phyloP scores from a whole-genome alignment of 495 filamentous ascomycete species.

The Tetracladium marchalianum region DNA sequence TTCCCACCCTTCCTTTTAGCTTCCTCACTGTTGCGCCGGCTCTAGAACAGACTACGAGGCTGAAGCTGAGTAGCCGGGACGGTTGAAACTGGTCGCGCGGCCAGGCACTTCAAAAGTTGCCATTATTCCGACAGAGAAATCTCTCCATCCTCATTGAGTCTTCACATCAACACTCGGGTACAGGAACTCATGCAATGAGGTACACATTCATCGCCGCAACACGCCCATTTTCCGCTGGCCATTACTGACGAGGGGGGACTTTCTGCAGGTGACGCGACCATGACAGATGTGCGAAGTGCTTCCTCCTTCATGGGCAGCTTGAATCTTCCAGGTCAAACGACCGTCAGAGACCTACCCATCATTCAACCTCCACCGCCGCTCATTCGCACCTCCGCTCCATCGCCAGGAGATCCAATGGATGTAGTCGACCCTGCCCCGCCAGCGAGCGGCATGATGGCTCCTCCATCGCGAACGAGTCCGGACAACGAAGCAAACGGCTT shows the following conservation, averaged over 20 bases:
- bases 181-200: slow-evolving; percentile 16
- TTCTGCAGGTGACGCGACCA: slow-evolving; percentile 15
- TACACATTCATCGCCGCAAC: slow-evolving; percentile 3
- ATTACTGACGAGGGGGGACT: neutral
- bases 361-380: slow-evolving; percentile 11
- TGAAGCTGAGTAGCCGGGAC: too few relatives aligned
- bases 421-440: slow-evolving; percentile 11
- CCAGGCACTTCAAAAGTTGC: too few relatives aligned
- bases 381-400: slow-evolving; percentile 13
- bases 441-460: slow-evolving; percentile 13
- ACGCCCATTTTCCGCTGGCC: neutral
- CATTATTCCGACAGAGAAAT: too few relatives aligned
- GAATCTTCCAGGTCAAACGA: slow-evolving; percentile 11
- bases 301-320: slow-evolving; percentile 12
- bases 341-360: slow-evolving; percentile 16
- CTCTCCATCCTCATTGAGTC: too few relatives aligned
- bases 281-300: slow-evolving; percentile 19
- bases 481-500: slow-evolving; percentile 21
- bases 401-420: slow-evolving; percentile 21
- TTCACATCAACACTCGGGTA: neutral
- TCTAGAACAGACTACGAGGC: too few relatives aligned
- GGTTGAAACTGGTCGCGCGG: too few relatives aligned
- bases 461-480: slow-evolving; percentile 18
- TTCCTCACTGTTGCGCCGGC: too few relatives aligned
- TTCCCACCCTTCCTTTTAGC: too few relatives aligned